Evolutionary conservation across 495 filamentous ascomycete species (phyloP).

Genomic region (Geoglossum glabrum): DNA sequence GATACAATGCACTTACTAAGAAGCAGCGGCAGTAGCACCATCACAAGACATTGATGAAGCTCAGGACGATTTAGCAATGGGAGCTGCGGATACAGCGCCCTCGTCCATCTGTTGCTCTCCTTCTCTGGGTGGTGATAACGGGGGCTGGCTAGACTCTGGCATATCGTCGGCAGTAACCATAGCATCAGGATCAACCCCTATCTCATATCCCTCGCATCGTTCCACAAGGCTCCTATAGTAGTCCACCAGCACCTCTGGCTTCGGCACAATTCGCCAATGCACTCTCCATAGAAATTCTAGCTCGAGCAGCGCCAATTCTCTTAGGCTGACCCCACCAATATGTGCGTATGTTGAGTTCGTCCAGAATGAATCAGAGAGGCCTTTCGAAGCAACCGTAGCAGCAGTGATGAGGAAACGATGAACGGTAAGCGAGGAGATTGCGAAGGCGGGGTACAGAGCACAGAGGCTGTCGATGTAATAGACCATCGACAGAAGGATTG

Average conservation of each 20-base stretch:
- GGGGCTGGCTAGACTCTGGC: background rate
- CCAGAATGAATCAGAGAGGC: conserved; percentile 90
- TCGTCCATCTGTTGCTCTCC: background rate
- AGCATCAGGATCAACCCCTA: conserved; percentile 19
- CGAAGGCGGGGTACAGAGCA: conserved; percentile 77
- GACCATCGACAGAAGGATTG: conserved; percentile 96
- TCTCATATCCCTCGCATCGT: conserved; percentile 37
- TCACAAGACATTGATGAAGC: background rate
- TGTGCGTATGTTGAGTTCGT: conserved; percentile 90
- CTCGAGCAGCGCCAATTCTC: conserved; percentile 81
- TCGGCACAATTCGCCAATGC: conserved; percentile 91
- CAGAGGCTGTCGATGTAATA: conserved; percentile 97
- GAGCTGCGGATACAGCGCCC: background rate
- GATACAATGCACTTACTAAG: background rate
- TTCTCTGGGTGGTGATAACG: background rate
- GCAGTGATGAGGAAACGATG: conserved; percentile 93
- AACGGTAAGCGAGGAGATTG: conserved; percentile 82
- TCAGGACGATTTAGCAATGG: background rate
- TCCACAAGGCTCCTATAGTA: conserved; percentile 81
- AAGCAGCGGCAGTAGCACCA: no score
- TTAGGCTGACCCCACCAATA: conserved; percentile 75
- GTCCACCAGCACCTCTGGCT: conserved; percentile 76
- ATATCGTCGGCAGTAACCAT: background rate
- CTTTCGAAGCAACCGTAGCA: conserved; percentile 88
- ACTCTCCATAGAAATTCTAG: conserved; percentile 80